These are phyloP conservation scores for Ilyonectria sp. DNA, from an alignment of 2,329 filamentous ascomycete genomes.

Conservation along the genomic window DNA sequence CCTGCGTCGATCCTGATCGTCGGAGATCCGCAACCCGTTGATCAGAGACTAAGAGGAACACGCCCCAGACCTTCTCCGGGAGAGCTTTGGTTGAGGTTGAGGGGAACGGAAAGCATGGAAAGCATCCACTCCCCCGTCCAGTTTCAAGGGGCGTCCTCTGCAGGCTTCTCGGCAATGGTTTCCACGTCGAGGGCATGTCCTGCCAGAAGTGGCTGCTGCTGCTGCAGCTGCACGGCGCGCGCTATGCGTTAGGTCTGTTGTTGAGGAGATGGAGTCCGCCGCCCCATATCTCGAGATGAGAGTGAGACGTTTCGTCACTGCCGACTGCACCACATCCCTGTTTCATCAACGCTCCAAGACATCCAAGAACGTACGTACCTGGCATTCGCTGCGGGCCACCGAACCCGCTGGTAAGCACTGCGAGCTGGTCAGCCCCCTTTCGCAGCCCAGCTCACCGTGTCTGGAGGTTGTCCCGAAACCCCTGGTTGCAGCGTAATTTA, in stretches of 20 bases:
- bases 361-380: slow-evolving; percentile 8
- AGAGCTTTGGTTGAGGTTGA: not conserved
- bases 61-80: not conserved
- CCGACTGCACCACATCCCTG: slow-evolving; percentile 28
- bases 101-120: not conserved
- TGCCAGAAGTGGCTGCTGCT: not conserved
- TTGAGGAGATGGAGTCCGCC: slow-evolving; percentile 7
- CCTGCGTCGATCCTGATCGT: slow-evolving; percentile 48
- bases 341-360: slow-evolving; percentile 40
- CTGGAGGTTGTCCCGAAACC: not conserved
- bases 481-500: not conserved
- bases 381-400: slow-evolving; percentile 23
- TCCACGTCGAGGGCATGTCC: not conserved
- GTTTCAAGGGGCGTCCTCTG: not conserved
- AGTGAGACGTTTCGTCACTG: slow-evolving; percentile 47
- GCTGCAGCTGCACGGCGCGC: not conserved
- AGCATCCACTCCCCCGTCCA: not conserved
- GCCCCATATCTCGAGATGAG: slow-evolving; percentile 21
- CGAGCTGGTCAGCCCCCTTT: slow-evolving; percentile 12
- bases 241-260: slow-evolving; percentile 19
- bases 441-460: not conserved
- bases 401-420: slow-evolving; percentile 18
- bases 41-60: slow-evolving; percentile 8
- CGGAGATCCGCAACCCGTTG: slow-evolving; percentile 38
- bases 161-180: not conserved